Evolutionary conservation across 345 rosid species (phyloP).

Genomic region (Cardamine occulta): DNA sequence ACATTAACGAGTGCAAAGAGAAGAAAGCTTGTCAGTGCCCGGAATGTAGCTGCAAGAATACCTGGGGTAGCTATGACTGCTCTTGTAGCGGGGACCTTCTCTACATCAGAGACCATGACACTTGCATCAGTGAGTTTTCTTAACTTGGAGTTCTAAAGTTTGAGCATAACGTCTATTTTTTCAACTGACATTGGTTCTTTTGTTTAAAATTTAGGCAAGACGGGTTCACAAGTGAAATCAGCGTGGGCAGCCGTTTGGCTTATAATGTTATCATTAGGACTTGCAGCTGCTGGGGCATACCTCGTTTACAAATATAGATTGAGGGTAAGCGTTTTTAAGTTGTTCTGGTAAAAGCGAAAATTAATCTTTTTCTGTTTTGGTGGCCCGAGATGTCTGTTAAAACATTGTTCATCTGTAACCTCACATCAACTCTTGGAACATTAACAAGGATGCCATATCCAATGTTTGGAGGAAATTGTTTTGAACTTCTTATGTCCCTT

Average conservation of each 20-base stretch:
- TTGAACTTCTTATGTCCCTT: not conserved
- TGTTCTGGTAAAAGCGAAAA: not conserved
- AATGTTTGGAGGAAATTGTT: not conserved
- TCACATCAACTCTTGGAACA: not conserved
- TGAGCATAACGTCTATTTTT: no score
- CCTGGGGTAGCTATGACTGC: constrained; percentile 96
- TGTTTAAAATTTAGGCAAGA: constrained; percentile 64
- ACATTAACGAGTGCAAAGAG: constrained; percentile 92
- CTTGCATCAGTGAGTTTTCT: constrained; percentile 82
- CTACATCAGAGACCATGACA: constrained; percentile 89
- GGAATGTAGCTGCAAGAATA: constrained; percentile 90
- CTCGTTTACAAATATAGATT: constrained; percentile 85
- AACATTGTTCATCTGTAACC: not conserved
- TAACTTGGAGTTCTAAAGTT: constrained; percentile 13
- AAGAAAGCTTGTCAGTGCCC: constrained; percentile 96
- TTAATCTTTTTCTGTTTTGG: not conserved
- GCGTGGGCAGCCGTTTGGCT: constrained; percentile 96
- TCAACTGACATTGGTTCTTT: not conserved
- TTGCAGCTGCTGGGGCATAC: constrained; percentile 88
- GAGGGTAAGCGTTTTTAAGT: constrained; percentile 61
- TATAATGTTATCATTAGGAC: constrained; percentile 73
- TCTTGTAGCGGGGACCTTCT: constrained; percentile 86
- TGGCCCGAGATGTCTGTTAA: constrained; percentile 9
- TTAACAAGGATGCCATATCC: not conserved
- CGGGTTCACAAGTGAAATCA: constrained; percentile 66